Base-by-base conservation (phyloP, 768 basidiomycete genomes). In the Tulasnella sp. region DNA sequence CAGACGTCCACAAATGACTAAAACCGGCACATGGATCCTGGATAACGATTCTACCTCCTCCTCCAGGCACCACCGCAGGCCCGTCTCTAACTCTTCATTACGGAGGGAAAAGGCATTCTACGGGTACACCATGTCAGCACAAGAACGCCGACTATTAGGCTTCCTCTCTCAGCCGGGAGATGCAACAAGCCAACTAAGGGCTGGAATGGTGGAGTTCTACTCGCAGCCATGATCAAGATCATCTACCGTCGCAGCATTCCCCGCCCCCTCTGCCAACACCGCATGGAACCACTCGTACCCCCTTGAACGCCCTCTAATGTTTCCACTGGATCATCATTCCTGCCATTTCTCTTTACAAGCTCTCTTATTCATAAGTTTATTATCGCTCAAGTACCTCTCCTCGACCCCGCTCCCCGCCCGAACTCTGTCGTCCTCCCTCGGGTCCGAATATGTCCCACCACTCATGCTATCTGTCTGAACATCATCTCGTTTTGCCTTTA, bases 151-250 rank as follows among this genome's bases (percentile, higher is more conserved):
- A 29, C 61, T 29, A 11, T 67, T 67, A 11, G 61, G 26, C 61
- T 67, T 5, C 15, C 32, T 67, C 61, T 67, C 61, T 35, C 61
- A 67, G 32, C 61, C 61, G 26, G 61, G 4, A 26, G 61, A 26
- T 1, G 61, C 26, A 26, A 67, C 7, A 10, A 67, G 61, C 61
- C 61, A 67, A 67, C 23, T 35, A 18, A 26, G 32, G 35, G 61
- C 61, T 35, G 61, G 61, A 26, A 67, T 67, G 61, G 61, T 67
- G 29, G 23, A 67, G 32, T 67, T 67, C 61, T 67, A 67, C 61
- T 67, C 61, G 32, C 61, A 67, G 61, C 61, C 61, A 67, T 67
- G 61, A 67, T 29, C 1, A 13, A 61, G 16, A 11, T 35, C 4
- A 15, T 10, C 10, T 5, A 35, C 26, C 29, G 4, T 26, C 5